These are phyloP conservation scores for Suhomyces maxii DNA, from an alignment of 1,139 yeast genomes.

Conservation along the genomic window DNA sequence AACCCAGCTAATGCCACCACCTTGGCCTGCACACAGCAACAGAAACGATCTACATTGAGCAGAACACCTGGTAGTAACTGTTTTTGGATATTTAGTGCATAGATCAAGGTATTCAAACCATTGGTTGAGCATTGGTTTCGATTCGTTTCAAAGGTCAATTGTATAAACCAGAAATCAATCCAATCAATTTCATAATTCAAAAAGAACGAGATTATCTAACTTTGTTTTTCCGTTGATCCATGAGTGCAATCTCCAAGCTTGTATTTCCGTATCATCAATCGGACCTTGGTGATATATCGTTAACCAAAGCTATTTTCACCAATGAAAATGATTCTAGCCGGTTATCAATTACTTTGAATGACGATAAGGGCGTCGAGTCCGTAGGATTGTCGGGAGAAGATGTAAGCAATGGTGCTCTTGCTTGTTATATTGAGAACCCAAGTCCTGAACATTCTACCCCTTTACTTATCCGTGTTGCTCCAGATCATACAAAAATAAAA, in stretches of 20 bases:
- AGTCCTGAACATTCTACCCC: conserved; percentile 19
- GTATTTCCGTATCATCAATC: conserved; percentile 29
- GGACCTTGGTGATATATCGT: conserved; percentile 15
- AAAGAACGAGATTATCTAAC: too few species aligned
- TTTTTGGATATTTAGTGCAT: too few species aligned
- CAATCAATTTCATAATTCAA: too few species aligned
- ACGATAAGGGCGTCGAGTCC: conserved; percentile 18
- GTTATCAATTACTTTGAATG: conserved; percentile 21
- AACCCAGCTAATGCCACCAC: too few species aligned
- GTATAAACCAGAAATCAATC: too few species aligned
- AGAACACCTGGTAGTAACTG: too few species aligned
- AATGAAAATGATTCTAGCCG: conserved; percentile 24
- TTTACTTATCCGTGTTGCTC: conserved; percentile 28
- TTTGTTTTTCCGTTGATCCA: neutral
- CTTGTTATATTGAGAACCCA: conserved; percentile 29
- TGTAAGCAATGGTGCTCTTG: conserved; percentile 13
- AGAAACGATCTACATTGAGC: too few species aligned
- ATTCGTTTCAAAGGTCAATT: neutral
- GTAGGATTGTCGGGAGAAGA: conserved; percentile 14
- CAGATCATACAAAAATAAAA: conserved; percentile 25
- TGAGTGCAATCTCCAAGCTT: conserved; percentile 14
- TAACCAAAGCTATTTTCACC: conserved; percentile 26
- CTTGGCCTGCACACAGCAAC: too few species aligned
- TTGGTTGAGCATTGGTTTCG: too few species aligned
- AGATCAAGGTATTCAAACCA: too few species aligned